phyloP scores from a whole-genome alignment of 2,329 filamentous ascomycete genomes.

The Fusarium lateritium region DNA sequence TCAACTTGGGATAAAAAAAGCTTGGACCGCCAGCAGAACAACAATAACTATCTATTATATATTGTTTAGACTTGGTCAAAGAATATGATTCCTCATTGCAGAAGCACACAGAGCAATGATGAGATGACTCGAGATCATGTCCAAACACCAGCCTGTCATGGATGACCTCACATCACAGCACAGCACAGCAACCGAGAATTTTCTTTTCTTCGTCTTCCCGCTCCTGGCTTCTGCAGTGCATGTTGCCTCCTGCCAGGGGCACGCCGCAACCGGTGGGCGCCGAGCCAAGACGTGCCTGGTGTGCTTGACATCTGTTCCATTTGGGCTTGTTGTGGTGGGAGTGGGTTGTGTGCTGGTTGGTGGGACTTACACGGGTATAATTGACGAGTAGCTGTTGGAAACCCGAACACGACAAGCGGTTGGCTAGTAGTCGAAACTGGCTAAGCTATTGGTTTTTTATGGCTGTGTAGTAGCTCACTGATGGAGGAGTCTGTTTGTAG shows the following conservation, averaged over 20 bases:
- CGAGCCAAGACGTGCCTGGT: conserved; percentile 31
- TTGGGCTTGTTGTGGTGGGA: conserved; percentile 42
- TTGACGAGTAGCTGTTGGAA: conserved; percentile 25
- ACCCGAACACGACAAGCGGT: conserved; percentile 42
- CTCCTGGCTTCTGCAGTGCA: conserved; percentile 21
- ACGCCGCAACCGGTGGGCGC: conserved; percentile 37
- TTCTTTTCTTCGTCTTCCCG: conserved; percentile 23
- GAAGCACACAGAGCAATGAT: conserved; percentile 13
- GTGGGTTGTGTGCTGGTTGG: conserved; percentile 37
- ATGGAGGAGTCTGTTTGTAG: conserved; percentile 7
- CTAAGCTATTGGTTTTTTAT: conserved; percentile 11
- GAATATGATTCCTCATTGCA: conserved; percentile 1
- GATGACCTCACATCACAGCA: conserved; percentile 11
- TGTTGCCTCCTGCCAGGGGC: conserved; percentile 37
- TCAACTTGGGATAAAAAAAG: conserved; percentile 7
- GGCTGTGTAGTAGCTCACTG: background rate
- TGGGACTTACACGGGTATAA: conserved; percentile 44
- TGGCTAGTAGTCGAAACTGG: conserved; percentile 9
- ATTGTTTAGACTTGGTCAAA: background rate
- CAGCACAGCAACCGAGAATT: conserved; percentile 11
- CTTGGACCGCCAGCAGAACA: conserved; percentile 19
- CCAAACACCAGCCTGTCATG: conserved; percentile 8
- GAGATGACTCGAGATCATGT: conserved; percentile 28
- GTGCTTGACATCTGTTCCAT: conserved; percentile 31
- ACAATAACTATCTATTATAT: conserved; percentile 13